Conservation (phyloP, 163 green algal species). For the Trebouxiophyceae sp. region DNA sequence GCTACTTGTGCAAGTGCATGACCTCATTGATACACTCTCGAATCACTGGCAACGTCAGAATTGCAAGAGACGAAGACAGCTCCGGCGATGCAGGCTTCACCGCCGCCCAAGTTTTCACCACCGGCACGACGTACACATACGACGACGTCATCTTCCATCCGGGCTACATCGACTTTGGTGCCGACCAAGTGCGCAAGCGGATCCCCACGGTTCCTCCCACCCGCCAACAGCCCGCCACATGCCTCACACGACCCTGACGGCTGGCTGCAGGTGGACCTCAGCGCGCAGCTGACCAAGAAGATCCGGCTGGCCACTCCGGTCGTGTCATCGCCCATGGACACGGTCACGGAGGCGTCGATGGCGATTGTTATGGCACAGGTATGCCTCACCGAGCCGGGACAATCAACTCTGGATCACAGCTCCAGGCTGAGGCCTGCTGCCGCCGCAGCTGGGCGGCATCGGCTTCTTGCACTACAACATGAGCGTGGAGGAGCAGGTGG, state of each 20-base stretch:
- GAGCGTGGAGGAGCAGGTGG: conserved; percentile 82
- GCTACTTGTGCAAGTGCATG: too few species aligned
- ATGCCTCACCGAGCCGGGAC: too few species aligned
- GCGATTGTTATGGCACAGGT: conserved; percentile 87
- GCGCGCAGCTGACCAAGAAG: conserved; percentile 71
- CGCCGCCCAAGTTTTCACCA: conserved; percentile 57
- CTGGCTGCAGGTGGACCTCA: conserved; percentile 73
- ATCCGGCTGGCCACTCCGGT: conserved; percentile 81
- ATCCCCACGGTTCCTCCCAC: too few species aligned
- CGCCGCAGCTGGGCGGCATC: conserved; percentile 77
- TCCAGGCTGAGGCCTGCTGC: neutral
- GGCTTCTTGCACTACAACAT: conserved; percentile 99
- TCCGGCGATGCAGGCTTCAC: conserved; percentile 44
- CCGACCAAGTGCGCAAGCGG: conserved; percentile 78
- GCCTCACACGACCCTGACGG: too few species aligned
- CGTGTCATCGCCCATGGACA: conserved; percentile 94
- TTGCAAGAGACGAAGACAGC: too few species aligned
- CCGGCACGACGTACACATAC: conserved; percentile 93
- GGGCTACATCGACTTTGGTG: conserved; percentile 91
- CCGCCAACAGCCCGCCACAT: too few species aligned
- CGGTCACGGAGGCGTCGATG: conserved; percentile 94
- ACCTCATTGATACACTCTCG: too few species aligned
- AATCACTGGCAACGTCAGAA: too few species aligned
- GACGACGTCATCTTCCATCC: conserved; percentile 98
- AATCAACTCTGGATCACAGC: too few species aligned